Evolutionary conservation across 2,329 filamentous ascomycete genomes (phyloP).

Genomic region (Zarea fungicola): DNA sequence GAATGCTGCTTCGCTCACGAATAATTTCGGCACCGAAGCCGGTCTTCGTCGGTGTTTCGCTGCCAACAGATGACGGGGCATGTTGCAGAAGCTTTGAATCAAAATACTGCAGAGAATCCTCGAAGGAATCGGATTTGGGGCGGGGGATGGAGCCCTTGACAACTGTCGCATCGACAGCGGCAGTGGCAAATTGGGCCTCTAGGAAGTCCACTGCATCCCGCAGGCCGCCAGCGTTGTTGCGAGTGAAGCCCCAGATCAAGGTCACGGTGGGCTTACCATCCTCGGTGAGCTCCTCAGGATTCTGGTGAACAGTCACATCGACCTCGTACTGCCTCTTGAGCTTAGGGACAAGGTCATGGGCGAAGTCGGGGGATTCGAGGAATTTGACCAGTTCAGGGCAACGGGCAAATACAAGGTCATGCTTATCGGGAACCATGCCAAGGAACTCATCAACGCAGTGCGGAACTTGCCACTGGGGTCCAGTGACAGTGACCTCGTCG

Average conservation of each 20-base stretch:
- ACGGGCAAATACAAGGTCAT: constrained; percentile 80
- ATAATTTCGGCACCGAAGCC: constrained; percentile 77
- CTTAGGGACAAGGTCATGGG: constrained; percentile 72
- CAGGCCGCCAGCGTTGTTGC: constrained; percentile 92
- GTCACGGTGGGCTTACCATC: constrained; percentile 54
- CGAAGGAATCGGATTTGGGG: constrained; percentile 98
- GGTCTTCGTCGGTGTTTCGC: constrained; percentile 83
- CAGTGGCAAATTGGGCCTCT: constrained; percentile 76
- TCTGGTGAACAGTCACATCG: constrained; percentile 69
- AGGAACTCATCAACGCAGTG: constrained; percentile 94
- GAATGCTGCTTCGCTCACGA: constrained; percentile 74
- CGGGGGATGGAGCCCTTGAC: constrained; percentile 93
- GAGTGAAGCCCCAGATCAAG: constrained; percentile 78
- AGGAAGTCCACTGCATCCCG: constrained; percentile 96
- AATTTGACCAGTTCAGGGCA: constrained; percentile 73
- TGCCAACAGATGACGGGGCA: constrained; percentile 71
- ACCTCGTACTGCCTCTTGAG: constrained; percentile 90
- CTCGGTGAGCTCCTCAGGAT: constrained; percentile 52
- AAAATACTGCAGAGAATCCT: constrained; percentile 94
- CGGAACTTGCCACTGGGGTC: constrained; percentile 96
- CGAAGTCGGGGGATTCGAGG: constrained; percentile 76
- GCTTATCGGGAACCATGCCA: constrained; percentile 95
- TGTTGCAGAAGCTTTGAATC: constrained; percentile 95
- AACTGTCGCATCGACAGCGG: constrained; percentile 80
- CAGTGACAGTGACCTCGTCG: constrained; percentile 91